A percentile compares a stretch with the other conserved stretches of the same genome.
Conservation (phyloP, 164 flowering plant genomes). For the Liquidambar formosana region DNA sequence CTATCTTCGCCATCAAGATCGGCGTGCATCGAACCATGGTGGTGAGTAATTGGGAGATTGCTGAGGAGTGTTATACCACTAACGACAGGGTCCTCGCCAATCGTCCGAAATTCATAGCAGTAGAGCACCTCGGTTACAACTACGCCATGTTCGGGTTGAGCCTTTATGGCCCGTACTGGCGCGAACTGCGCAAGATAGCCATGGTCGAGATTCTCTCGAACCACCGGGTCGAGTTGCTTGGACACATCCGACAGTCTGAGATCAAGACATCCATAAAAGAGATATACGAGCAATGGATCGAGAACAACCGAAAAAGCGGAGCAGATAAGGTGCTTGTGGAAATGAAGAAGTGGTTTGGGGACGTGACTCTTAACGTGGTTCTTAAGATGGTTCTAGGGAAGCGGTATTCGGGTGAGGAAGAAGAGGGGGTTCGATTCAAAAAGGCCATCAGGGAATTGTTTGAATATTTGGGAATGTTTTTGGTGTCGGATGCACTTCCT, state of each 20-base stretch:
- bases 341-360: conserved; percentile 28
- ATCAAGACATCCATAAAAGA: conserved; percentile 13
- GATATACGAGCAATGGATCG: conserved; percentile 15
- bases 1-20: neutral
- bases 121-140: conserved; percentile 27
- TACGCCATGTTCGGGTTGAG: conserved; percentile 32
- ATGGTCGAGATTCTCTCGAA: conserved; percentile 28
- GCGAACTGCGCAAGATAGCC: conserved; percentile 38
- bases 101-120: conserved; percentile 22
- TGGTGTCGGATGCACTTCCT: too few relatives aligned
- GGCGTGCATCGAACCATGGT: neutral
- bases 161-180: conserved; percentile 38
- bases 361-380: conserved; percentile 23
- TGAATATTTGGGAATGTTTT: conserved; percentile 26
- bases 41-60: conserved; percentile 17
- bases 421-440: conserved; percentile 16
- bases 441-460: conserved; percentile 22
- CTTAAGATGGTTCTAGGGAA: conserved; percentile 31
- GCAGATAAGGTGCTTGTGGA: conserved; percentile 9
- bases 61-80: conserved; percentile 7
- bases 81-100: neutral
- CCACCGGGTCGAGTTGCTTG: conserved; percentile 26
- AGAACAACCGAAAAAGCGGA: neutral
- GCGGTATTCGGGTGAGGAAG: conserved; percentile 13
- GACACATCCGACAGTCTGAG: conserved; percentile 18